Evolutionary conservation across 1,139 yeast species (phyloP), one percentile per base, ranked within the genome.

Genomic region (Petasospora fabianii): DNA sequence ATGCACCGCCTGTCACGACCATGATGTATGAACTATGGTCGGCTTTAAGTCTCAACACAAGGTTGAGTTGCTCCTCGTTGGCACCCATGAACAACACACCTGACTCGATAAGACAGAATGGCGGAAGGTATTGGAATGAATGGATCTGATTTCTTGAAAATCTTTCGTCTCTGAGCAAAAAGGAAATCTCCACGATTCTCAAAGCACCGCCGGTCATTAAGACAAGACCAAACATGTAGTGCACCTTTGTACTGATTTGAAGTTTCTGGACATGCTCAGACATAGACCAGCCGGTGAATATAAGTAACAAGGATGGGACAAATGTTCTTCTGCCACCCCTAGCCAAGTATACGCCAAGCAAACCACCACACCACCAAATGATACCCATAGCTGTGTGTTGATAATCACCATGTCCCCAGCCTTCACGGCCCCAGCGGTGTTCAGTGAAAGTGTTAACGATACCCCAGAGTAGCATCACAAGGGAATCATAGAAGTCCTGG

Each of bases 321-420:
- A 82, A 84, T 32, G 84, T 75, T 48, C 97, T 72, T 41, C 58
- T 62, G 24, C 83, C 78, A 38, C 73, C 72, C 53, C 82, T 64
- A 2, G 95, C 75, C 37, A 88, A 64, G 61, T 75, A 84, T 51
- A 90, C 69, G 0, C 97, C 97, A 17, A 87, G 64, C 49, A 87
- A 66, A 2, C 97, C 97, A 35, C 96, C 95, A 41, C 87, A 77
- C 94, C 96, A 88, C 95, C 97, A 90, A 29, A 90, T 73, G 42
- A 90, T 84, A 3, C 97, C 97, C 96, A 90, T 87, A 20, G 95
- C 77, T 0, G 97, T 87, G 61, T 88, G 97, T 63, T 88, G 96
- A 59, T 82, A 86, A 59, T 84, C 95, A 5, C 95, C 94, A 69
- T 85, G 94, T 35, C 75, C 71, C 97, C 97, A 90, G 9, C 69